Conservation (phyloP, 176 grass and related monocot species). For the Triticum monococcum region DNA sequence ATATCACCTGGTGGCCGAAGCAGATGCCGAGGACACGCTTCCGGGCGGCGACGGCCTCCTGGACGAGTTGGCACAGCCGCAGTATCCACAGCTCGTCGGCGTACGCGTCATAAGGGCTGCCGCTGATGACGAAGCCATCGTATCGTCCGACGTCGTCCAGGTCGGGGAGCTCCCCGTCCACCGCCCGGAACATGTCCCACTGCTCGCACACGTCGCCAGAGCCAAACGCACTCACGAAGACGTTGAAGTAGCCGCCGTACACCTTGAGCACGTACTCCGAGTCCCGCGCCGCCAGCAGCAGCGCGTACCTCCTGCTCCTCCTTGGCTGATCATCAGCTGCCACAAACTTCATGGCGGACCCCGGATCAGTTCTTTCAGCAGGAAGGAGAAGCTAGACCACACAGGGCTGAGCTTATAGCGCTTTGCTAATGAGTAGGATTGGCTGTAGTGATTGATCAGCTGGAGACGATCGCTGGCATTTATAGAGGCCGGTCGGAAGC, state of each 20-base stretch:
- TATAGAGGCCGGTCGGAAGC: slow-evolving; percentile 17
- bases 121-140: slow-evolving; percentile 88
- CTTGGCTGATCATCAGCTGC: neutral
- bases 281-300: slow-evolving; percentile 76
- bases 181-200: slow-evolving; percentile 77
- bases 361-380: neutral
- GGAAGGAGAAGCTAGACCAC: neutral
- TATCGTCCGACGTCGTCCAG: slow-evolving; percentile 38
- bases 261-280: slow-evolving; percentile 83
- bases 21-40: slow-evolving; percentile 81
- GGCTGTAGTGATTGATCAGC: neutral
- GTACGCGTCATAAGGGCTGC: slow-evolving; percentile 79
- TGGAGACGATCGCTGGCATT: neutral
- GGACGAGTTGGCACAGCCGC: slow-evolving; percentile 58
- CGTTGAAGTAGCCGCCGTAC: slow-evolving; percentile 80
- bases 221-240: slow-evolving; percentile 68
- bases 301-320: slow-evolving; percentile 47
- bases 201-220: slow-evolving; percentile 36
- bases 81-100: slow-evolving; percentile 67
- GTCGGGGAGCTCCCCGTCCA: slow-evolving; percentile 71
- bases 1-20: slow-evolving; percentile 95
- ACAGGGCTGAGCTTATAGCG: neutral
- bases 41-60: slow-evolving; percentile 42
- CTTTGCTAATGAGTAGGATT: neutral
- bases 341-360: slow-evolving; percentile 34